Percentiles rank a stretch among this genome's conserved stretches.
These are phyloP conservation scores for Chytriomyces confervae DNA, from an alignment of 192 early-diverging fungal genomes.

Conservation along the genomic window DNA sequence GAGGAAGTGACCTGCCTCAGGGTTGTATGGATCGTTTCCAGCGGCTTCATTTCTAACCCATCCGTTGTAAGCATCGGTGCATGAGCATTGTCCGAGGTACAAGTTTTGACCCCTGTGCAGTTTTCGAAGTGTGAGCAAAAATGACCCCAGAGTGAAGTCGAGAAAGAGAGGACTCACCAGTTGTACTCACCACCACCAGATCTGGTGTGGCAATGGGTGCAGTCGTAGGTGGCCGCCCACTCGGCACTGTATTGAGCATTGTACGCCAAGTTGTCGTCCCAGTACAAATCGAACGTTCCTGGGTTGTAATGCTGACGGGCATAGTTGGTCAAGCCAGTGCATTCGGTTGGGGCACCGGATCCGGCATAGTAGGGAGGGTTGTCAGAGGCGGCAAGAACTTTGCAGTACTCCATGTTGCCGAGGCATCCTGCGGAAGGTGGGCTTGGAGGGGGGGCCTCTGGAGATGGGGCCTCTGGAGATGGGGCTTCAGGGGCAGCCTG, in stretches of 20 bases:
- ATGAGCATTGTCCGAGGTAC: not conserved
- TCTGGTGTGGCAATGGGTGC: conserved; percentile 20
- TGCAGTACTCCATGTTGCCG: not conserved
- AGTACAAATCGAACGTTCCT: conserved; percentile 7
- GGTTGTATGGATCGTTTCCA: conserved; percentile 5
- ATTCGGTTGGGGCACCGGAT: not conserved
- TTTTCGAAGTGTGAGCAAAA: too few relatives aligned
- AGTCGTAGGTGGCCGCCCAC: not conserved
- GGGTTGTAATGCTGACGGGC: conserved; percentile 29
- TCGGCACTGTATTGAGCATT: not conserved
- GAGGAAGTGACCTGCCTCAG: conserved; percentile 13
- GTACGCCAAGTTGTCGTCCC: not conserved
- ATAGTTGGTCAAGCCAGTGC: conserved; percentile 7
- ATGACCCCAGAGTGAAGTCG: not conserved
- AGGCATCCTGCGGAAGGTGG: not conserved
- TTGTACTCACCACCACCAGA: conserved; percentile 10
- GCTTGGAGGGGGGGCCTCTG: too few relatives aligned
- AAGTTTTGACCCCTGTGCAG: conserved; percentile 14
- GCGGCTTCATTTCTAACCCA: conserved; percentile 25
- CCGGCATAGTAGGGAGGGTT: conserved; percentile 11
- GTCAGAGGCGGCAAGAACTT: not conserved
- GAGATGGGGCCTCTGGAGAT: not conserved
- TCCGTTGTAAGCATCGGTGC: conserved; percentile 3
- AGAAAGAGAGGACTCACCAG: not conserved
- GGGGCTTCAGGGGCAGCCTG: not conserved